These are phyloP conservation scores for Colletotrichum sp. DNA, from an alignment of 2,329 filamentous ascomycete genomes.

Conservation along the genomic window DNA sequence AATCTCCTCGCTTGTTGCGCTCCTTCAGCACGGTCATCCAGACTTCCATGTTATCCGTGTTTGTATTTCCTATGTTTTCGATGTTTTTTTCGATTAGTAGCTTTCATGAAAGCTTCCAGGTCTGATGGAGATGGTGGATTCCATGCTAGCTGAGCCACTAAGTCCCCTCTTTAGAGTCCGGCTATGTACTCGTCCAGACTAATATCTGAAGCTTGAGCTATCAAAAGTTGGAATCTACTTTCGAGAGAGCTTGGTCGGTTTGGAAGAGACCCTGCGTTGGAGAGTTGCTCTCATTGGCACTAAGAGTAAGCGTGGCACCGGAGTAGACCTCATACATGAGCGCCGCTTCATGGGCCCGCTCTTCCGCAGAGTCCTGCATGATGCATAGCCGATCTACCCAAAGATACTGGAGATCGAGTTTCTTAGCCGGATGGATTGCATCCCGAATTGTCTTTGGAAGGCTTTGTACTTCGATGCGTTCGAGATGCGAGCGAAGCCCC, in stretches of 20 bases:
- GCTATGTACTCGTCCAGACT: too few relatives aligned
- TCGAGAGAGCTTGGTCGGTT: neutral
- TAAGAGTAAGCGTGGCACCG: too few relatives aligned
- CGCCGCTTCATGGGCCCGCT: neutral
- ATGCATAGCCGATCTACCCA: neutral
- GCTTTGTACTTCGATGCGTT: neutral
- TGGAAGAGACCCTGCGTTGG: neutral
- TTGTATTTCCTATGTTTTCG: neutral
- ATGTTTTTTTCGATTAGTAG: too few relatives aligned
- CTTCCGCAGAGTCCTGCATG: neutral
- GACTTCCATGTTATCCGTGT: too few relatives aligned
- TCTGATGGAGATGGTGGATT: too few relatives aligned
- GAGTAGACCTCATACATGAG: neutral
- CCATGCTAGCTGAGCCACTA: too few relatives aligned
- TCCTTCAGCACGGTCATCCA: too few relatives aligned
- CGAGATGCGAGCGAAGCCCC: neutral
- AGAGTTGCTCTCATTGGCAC: neutral
- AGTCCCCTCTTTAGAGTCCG: too few relatives aligned
- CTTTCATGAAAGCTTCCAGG: too few relatives aligned
- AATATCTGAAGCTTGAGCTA: too few relatives aligned
- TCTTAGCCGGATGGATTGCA: neutral
- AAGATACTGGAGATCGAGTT: neutral
- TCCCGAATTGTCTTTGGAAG: fast-evolving
- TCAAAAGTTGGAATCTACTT: too few relatives aligned
- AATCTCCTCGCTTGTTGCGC: neutral